These are phyloP conservation scores for Tanacetum coccineum DNA, from an alignment of 129 eudicot species.

Conservation along the genomic window DNA sequence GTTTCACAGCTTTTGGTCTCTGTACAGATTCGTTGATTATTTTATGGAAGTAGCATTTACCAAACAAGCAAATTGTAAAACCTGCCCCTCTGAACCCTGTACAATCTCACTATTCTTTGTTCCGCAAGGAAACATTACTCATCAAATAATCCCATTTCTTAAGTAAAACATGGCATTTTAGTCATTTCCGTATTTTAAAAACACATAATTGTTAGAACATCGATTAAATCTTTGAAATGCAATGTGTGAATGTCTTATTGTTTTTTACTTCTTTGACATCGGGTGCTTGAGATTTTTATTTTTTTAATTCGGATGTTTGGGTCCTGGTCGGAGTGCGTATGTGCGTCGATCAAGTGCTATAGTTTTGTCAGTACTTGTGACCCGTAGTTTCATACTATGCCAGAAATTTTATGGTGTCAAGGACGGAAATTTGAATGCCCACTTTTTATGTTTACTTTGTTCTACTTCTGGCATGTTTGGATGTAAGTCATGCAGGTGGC, in stretches of 20 bases:
- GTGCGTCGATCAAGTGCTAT: too few relatives aligned
- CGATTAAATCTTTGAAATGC: not conserved
- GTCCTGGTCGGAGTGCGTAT: too few relatives aligned
- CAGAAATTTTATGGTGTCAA: too few relatives aligned
- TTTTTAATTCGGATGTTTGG: too few relatives aligned
- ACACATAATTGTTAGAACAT: not conserved
- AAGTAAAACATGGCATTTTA: conserved; percentile 2
- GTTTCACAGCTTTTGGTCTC: conserved; percentile 12
- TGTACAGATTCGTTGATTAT: conserved; percentile 36
- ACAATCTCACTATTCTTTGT: conserved; percentile 6
- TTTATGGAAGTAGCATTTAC: conserved; percentile 13
- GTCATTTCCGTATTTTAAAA: conserved; percentile 1
- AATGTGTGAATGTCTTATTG: not conserved
- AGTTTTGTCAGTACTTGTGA: too few relatives aligned
- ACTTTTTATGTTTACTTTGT: too few relatives aligned
- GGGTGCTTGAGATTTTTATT: too few relatives aligned
- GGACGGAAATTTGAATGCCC: too few relatives aligned
- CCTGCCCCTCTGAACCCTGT: not conserved
- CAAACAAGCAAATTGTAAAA: conserved; percentile 8
- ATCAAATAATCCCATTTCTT: conserved; percentile 11
- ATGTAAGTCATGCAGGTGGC: too few relatives aligned
- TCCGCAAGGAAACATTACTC: conserved; percentile 14
- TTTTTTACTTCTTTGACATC: not conserved
- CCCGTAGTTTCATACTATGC: too few relatives aligned
- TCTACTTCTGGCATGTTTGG: too few relatives aligned